These are phyloP conservation scores for Fistulifera pelliculosa DNA, from an alignment of 108 stramenopile genomes.

Conservation along the genomic window DNA sequence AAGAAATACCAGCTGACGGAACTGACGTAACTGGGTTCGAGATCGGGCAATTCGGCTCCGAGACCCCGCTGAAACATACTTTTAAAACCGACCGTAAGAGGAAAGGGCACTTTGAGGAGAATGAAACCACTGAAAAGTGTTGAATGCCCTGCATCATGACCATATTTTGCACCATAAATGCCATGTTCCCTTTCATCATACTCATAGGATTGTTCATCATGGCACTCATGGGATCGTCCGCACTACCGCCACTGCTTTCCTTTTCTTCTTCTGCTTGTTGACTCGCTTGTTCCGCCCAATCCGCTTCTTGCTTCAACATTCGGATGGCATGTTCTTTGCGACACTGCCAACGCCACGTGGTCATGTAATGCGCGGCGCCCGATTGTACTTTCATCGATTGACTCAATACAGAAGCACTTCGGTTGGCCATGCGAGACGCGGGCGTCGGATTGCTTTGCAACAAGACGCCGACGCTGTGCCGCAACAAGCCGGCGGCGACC, in stretches of 20 bases:
- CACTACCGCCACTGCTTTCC: conserved; percentile 23
- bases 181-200: conserved; percentile 91
- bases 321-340: conserved; percentile 23
- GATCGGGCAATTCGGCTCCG: conserved; percentile 62
- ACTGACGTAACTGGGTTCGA: conserved; percentile 91
- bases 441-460: conserved; percentile 41
- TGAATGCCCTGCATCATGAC: conserved; percentile 98
- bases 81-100: conserved; percentile 91
- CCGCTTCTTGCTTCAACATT: conserved; percentile 24
- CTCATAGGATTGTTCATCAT: conserved; percentile 41
- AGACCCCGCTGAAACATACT: conserved; percentile 96
- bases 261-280: conserved; percentile 21
- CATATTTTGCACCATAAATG: conserved; percentile 97
- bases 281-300: conserved; percentile 29
- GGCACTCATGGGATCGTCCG: conserved; percentile 30
- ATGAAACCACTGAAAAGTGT: conserved; percentile 95
- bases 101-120: conserved; percentile 91
- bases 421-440: conserved; percentile 21
- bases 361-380: conserved; percentile 48
- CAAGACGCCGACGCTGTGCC: conserved; percentile 42
- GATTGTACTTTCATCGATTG: conserved; percentile 23
- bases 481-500: conserved; percentile 62
- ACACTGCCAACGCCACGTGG: conserved; percentile 34
- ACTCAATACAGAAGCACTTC: conserved; percentile 26
- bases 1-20: conserved; percentile 94